These are phyloP conservation scores for Sarcocystis neurona DNA, from an alignment of 169 alveolate genomes.

Conservation along the genomic window DNA sequence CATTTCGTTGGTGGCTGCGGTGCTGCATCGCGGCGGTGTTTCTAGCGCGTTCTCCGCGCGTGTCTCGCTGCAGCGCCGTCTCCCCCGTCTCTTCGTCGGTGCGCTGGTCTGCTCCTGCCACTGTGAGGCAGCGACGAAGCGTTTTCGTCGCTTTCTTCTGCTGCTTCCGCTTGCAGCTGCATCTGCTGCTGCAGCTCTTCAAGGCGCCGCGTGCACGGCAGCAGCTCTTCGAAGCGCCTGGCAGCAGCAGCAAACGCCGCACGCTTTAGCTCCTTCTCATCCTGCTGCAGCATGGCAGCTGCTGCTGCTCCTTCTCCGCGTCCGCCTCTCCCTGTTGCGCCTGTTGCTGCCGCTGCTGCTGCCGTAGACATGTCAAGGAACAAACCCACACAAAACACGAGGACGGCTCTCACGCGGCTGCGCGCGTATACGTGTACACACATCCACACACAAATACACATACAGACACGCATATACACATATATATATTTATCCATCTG, in stretches of 20 bases:
- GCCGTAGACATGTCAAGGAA: not conserved
- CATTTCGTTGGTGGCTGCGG: no score
- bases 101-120: no score
- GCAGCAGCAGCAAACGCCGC: not conserved
- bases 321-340: not conserved
- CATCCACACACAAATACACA: no score
- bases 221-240: not conserved
- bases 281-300: slow-evolving; percentile 1
- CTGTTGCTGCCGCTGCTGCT: no score
- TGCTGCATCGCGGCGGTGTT: no score
- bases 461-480: not conserved
- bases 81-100: no score
- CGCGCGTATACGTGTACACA: not conserved
- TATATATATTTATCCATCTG: not conserved
- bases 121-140: no score
- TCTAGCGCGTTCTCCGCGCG: no score
- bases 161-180: no score
- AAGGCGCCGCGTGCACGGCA: slow-evolving; percentile 14
- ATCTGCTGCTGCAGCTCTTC: slow-evolving; percentile 5
- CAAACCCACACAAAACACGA: not conserved
- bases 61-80: no score
- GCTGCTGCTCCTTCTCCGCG: not conserved
- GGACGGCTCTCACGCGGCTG: not conserved
- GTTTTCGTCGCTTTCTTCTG: no score
- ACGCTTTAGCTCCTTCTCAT: slow-evolving; percentile 15